Evolutionary conservation across 2,329 filamentous ascomycete species (phyloP).

Genomic region (Fusarium euwallaceae): DNA sequence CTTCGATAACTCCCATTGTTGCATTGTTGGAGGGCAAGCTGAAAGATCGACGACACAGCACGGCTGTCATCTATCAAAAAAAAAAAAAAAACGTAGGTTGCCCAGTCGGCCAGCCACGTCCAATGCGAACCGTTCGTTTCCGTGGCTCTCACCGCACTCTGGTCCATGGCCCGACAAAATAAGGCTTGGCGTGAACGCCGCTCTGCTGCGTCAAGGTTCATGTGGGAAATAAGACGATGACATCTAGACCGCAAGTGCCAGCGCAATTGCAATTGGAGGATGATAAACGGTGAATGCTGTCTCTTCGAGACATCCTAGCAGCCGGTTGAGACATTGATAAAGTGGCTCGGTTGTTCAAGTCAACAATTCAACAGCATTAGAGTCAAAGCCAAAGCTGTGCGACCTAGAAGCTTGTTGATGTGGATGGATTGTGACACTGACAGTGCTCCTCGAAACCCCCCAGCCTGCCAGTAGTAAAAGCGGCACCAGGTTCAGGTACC

Average conservation of each 20-base stretch:
- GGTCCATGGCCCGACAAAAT: background rate
- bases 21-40: background rate
- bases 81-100: background rate
- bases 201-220: conserved; percentile 8
- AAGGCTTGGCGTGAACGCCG: conserved; percentile 14
- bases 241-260: conserved; percentile 18
- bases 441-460: background rate
- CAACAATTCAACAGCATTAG: background rate
- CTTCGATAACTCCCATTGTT: background rate
- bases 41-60: conserved; percentile 15
- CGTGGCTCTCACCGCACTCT: conserved; percentile 19
- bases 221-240: conserved; percentile 17
- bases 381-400: background rate
- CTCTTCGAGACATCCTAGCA: background rate
- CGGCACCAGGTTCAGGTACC: conserved; percentile 9
- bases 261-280: conserved; percentile 4
- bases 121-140: background rate
- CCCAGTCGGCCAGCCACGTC: background rate
- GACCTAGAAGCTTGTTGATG: background rate
- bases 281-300: background rate
- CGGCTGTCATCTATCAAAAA: conserved; percentile 7
- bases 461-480: background rate
- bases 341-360: background rate
- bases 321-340: background rate
- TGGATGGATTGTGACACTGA: background rate